phyloP scores from a whole-genome alignment of 345 rosid genomes.

The Lepidium africanum region DNA sequence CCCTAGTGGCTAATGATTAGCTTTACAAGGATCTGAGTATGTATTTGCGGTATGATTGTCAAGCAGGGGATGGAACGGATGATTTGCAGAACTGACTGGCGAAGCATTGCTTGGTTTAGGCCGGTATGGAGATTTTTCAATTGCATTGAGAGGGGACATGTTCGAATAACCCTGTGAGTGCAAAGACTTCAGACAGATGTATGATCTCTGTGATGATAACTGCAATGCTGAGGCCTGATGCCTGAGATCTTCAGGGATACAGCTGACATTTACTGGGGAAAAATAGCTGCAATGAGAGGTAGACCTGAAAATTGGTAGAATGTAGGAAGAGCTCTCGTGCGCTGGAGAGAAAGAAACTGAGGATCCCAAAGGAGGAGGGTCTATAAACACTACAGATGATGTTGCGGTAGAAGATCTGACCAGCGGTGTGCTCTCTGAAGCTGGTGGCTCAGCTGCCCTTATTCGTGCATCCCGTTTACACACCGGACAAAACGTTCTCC shows the following conservation, averaged over 20 bases:
- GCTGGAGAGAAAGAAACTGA: constrained; percentile 29
- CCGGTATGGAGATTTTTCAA: constrained; percentile 38
- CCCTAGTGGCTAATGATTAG: not conserved
- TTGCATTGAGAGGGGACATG: constrained; percentile 47
- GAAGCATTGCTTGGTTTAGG: constrained; percentile 60
- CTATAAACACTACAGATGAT: constrained; percentile 39
- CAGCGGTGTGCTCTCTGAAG: constrained; percentile 81
- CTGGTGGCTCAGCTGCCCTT: constrained; percentile 49
- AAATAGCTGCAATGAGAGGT: constrained; percentile 35
- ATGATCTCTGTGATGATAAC: constrained; percentile 22
- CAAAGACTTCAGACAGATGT: constrained; percentile 36
- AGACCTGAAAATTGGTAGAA: constrained; percentile 38
- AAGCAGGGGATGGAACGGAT: constrained; percentile 37
- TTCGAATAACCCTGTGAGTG: constrained; percentile 58
- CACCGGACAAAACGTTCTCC: constrained; percentile 91
- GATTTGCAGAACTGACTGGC: constrained; percentile 39
- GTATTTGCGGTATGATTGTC: constrained; percentile 50
- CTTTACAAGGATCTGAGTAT: constrained; percentile 28
- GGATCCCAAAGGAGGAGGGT: constrained; percentile 34
- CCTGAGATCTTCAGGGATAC: constrained; percentile 47
- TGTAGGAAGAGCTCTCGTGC: constrained; percentile 40
- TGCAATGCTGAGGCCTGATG: constrained; percentile 39
- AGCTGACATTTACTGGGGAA: constrained; percentile 38
- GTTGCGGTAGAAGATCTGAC: constrained; percentile 33
- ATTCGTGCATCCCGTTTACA: constrained; percentile 83